A percentile compares a stretch with the other conserved stretches of the same genome.
These are phyloP conservation scores for Leishmania guyanensis DNA, from an alignment of 208 protist species.

Conservation along the genomic window DNA sequence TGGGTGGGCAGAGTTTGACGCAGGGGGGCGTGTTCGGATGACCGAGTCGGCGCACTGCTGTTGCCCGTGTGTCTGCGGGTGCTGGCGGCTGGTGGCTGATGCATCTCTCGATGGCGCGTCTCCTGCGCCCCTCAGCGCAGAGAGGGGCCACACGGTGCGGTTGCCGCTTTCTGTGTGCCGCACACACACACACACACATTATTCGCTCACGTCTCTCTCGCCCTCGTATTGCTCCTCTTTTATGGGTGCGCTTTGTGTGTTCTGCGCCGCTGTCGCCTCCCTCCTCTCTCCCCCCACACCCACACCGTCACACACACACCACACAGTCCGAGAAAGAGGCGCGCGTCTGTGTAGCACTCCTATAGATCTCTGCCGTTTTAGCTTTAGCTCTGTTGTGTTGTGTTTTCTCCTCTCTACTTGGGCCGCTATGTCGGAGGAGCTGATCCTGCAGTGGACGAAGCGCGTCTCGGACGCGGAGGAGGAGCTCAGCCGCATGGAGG, in stretches of 20 bases:
- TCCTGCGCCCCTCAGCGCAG: neutral
- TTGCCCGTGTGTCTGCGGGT: neutral
- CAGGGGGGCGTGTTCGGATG: neutral
- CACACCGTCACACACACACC: neutral
- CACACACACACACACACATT: neutral
- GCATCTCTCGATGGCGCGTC: neutral
- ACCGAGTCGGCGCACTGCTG: neutral
- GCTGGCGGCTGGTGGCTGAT: neutral
- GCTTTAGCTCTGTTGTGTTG: neutral
- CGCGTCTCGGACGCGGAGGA: slow-evolving; percentile 77
- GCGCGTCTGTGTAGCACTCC: neutral
- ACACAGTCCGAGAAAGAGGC: neutral
- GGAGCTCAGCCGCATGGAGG: slow-evolving; percentile 63
- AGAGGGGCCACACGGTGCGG: neutral
- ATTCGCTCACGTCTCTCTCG: neutral
- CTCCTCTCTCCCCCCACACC: neutral
- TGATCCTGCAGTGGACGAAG: slow-evolving; percentile 65
- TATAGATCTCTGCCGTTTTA: neutral
- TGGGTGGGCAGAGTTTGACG: neutral
- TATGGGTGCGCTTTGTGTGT: too few species aligned
- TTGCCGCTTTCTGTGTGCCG: neutral
- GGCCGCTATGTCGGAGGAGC: slow-evolving; percentile 35
- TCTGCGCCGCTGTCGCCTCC: too few species aligned
- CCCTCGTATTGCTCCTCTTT: neutral
- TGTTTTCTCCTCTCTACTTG: neutral